These are phyloP conservation scores for Plantago ovata DNA, from an alignment of 257 asterid genomes.

Conservation along the genomic window DNA sequence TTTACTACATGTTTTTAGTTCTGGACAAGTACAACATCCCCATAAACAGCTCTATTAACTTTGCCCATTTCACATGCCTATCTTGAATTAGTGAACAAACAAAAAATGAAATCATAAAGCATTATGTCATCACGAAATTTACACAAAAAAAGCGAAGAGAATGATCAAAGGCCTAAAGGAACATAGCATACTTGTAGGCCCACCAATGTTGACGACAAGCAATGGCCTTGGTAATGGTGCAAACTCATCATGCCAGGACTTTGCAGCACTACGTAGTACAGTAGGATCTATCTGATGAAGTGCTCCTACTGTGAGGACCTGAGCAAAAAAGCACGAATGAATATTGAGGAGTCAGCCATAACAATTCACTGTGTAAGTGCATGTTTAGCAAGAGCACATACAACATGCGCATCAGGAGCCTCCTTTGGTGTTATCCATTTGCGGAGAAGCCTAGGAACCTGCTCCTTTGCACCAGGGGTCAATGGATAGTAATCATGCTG, in stretches of 20 bases:
- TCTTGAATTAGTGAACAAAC: no score
- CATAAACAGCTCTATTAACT: no score
- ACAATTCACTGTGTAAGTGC: conserved; percentile 4
- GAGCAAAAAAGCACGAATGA: conserved; percentile 17
- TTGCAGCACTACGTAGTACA: conserved; percentile 77
- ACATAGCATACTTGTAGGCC: conserved; percentile 72
- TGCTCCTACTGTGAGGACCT: conserved; percentile 93
- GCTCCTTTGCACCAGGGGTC: conserved; percentile 70
- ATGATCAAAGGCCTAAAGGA: conserved; percentile 3
- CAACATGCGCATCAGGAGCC: conserved; percentile 74
- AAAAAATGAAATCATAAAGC: no score
- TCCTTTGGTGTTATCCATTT: conserved; percentile 88
- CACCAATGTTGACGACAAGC: conserved; percentile 89
- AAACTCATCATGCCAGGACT: conserved; percentile 81
- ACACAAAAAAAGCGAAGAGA: no score
- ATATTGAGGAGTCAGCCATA: conserved; percentile 21
- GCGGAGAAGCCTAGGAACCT: conserved; percentile 78
- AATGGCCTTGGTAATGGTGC: conserved; percentile 86
- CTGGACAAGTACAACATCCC: no score
- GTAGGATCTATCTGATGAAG: conserved; percentile 91
- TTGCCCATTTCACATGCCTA: no score
- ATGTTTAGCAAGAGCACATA: conserved; percentile 34
- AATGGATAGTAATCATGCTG: conserved; percentile 85
- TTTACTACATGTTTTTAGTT: no score
- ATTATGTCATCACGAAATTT: no score